Evolutionary conservation across 1,284 basidiomycete species (phyloP).

Genomic region (Ganoderma lucidum): DNA sequence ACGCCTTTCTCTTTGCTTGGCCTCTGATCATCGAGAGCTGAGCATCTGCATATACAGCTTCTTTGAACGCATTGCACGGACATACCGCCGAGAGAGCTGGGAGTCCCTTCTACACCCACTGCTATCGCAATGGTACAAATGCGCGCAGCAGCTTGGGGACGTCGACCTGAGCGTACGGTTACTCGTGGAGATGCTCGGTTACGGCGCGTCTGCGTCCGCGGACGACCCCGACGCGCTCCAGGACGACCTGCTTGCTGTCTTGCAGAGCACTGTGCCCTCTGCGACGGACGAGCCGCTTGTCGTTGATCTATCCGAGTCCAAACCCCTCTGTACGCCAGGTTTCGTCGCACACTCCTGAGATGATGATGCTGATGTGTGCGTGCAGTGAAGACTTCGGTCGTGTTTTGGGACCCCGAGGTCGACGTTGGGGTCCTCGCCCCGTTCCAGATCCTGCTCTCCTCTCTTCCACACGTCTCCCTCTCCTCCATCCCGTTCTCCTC

Average conservation of each 20-base stretch:
- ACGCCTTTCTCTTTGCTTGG: constrained; percentile 26
- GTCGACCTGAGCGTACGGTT: constrained; percentile 78
- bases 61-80: constrained; percentile 87
- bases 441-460: constrained; percentile 75
- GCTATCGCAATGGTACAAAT: constrained; percentile 80
- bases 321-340: constrained; percentile 64
- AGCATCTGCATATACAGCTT: constrained; percentile 58
- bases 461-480: constrained; percentile 54
- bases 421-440: constrained; percentile 67
- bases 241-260: constrained; percentile 72
- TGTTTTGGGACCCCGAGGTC: constrained; percentile 76
- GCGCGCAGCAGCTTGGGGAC: constrained; percentile 78
- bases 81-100: constrained; percentile 87
- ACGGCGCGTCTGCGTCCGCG: constrained; percentile 47
- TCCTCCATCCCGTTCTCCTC: constrained; percentile 65
- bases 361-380: constrained; percentile 7
- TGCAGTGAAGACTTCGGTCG: constrained; percentile 68
- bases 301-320: constrained; percentile 68
- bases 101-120: constrained; percentile 73
- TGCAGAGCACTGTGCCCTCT: constrained; percentile 79
- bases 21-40: background rate
- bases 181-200: constrained; percentile 82
- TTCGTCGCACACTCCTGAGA: too few species aligned
- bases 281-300: constrained; percentile 60
- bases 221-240: constrained; percentile 57